Base-by-base conservation (phyloP, 805 yeast species). In the Candida loeiensis region DNA sequence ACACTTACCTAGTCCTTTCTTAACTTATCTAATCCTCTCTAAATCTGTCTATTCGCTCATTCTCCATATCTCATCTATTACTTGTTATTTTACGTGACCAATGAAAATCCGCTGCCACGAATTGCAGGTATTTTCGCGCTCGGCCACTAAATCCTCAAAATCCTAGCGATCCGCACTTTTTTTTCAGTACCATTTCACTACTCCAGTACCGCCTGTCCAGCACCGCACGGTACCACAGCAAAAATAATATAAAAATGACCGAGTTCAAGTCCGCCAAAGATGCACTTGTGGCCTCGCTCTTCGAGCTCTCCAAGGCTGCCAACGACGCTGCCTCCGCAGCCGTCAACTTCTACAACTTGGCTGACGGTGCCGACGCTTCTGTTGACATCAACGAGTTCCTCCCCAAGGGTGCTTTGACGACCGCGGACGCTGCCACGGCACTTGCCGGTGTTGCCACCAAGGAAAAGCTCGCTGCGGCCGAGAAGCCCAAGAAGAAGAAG, bases 241-340 rank as follows among this genome's bases (percentile, higher is more conserved):
- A 21, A 21, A 28, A 15, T 4, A 29, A 47, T 47, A 37, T 22
- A 21, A 19, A 28, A 27, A 47, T 47, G 50, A 37, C 48, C 16
- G 51, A 48, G 27, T 43, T 46, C 43, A 48, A 48, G 40, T 30
- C 41, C 37, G 59, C 59, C 27, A 53, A 56, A 43, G 56, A 55
- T 45, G 52, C 58, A 16, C 76, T 84, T 26, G 89, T 89, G 43
- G 76, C 93, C 29, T 79, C 95, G 1, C 74, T 89, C 45, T 84
- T 82, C 54, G 90, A 85, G 57, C 76, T 89, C 40, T 80, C 93
- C 32, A 86, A 81, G 55, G 88, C 95, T n/a, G 91, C 96, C 26
- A 79, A 76, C 47, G 90, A 84, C 42, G 87, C 91, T 39, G 87
- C 95, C 20, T 64, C 79, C 22, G 91, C 95, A 17, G 78, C 90